Conservation (phyloP, 495 filamentous ascomycete genomes). For the Neurospora sp. region DNA sequence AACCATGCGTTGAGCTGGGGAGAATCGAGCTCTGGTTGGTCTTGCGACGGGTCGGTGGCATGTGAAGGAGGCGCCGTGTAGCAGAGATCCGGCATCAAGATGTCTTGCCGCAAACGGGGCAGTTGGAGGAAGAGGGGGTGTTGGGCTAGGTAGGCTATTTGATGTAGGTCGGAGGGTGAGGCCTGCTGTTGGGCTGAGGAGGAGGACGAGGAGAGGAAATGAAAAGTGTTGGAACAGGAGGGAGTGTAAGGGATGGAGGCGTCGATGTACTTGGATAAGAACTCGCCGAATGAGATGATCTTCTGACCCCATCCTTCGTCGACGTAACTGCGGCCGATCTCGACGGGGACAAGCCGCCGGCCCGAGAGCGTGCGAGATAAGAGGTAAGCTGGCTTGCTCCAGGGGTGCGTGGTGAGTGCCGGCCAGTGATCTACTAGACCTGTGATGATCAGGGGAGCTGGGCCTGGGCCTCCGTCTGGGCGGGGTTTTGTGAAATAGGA, state of each 20-base stretch:
- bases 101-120: slow-evolving; percentile 64
- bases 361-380: slow-evolving; percentile 65
- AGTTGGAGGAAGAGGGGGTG: slow-evolving; percentile 81
- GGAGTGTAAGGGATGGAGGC: slow-evolving; percentile 8
- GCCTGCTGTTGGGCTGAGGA: neutral
- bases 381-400: slow-evolving; percentile 67
- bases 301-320: slow-evolving; percentile 78
- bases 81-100: slow-evolving; percentile 75
- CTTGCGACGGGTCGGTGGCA: slow-evolving; percentile 39
- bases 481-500: slow-evolving; percentile 37
- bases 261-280: slow-evolving; percentile 49
- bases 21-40: slow-evolving; percentile 39
- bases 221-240: neutral
- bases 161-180: neutral
- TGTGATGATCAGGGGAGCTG: slow-evolving; percentile 60
- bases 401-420: slow-evolving; percentile 55
- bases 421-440: slow-evolving; percentile 64
- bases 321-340: slow-evolving; percentile 84
- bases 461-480: slow-evolving; percentile 16
- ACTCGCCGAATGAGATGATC: slow-evolving; percentile 66
- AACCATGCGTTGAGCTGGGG: slow-evolving; percentile 84
- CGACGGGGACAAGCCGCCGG: slow-evolving; percentile 72
- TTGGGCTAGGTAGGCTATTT: slow-evolving; percentile 76
- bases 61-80: slow-evolving; percentile 53
- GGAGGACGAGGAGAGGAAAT: neutral